Evolutionary conservation across 202 grass and related monocot genomes (phyloP).

Genomic region (Zoysia matrella): DNA sequence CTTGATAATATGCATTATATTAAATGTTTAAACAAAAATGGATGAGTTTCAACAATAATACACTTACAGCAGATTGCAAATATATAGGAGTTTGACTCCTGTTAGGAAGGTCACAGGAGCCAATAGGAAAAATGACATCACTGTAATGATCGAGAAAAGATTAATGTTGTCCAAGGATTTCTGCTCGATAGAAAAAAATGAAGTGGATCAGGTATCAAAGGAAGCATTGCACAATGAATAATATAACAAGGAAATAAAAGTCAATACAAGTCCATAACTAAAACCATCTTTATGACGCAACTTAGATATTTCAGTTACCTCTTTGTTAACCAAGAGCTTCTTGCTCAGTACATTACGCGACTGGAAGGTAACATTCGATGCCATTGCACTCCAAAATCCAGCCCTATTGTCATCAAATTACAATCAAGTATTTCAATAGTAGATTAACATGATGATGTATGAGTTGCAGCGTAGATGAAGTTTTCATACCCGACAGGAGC

Average conservation of each 20-base stretch:
- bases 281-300: neutral
- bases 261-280: conserved; percentile 14
- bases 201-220: conserved; percentile 22
- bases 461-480: neutral
- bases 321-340: conserved; percentile 97
- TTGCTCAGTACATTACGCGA: conserved; percentile 97
- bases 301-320: conserved; percentile 51
- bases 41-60: conserved; percentile 21
- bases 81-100: conserved; percentile 70
- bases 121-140: conserved; percentile 95
- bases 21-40: neutral
- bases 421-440: neutral
- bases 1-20: neutral
- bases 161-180: conserved; percentile 94
- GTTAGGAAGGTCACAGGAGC: conserved; percentile 74
- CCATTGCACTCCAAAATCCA: too few species aligned
- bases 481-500: conserved; percentile 2
- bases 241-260: neutral
- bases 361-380: conserved; percentile 94
- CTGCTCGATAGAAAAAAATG: conserved; percentile 39
- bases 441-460: neutral
- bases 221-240: conserved; percentile 4
- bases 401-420: conserved; percentile 57
- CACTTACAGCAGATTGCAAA: conserved; percentile 84
- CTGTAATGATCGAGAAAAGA: conserved; percentile 92